phyloP scores from a whole-genome alignment of 148 eudicot genomes.

The Chenopodium album region DNA sequence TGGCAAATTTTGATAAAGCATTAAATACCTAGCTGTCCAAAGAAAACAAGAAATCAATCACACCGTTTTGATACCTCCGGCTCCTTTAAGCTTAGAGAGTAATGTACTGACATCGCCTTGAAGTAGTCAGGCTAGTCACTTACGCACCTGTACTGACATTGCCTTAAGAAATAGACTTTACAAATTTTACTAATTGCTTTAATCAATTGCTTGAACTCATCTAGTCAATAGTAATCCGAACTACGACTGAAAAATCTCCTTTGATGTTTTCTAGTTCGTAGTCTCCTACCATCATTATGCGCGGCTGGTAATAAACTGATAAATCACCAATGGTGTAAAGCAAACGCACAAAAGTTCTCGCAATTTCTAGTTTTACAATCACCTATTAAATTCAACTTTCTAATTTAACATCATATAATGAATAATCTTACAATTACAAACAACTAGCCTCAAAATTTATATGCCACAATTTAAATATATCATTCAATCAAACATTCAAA shows the following conservation, averaged over 20 bases:
- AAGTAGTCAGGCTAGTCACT: not conserved
- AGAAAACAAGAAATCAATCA: not conserved
- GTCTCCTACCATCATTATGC: too few relatives aligned
- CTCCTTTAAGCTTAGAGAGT: not conserved
- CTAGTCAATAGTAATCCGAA: too few relatives aligned
- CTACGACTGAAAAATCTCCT: too few relatives aligned
- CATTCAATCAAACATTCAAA: too few relatives aligned
- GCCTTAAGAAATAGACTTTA: not conserved
- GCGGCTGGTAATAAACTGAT: too few relatives aligned
- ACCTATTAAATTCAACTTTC: not conserved
- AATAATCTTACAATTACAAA: too few relatives aligned
- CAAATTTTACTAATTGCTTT: too few relatives aligned
- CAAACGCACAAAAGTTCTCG: not conserved
- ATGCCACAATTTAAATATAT: too few relatives aligned
- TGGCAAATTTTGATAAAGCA: not conserved
- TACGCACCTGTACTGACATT: not conserved
- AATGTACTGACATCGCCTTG: not conserved
- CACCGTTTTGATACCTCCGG: not conserved
- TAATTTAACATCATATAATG: too few relatives aligned
- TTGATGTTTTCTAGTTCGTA: too few relatives aligned
- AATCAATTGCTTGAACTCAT: too few relatives aligned
- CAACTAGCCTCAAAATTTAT: too few relatives aligned
- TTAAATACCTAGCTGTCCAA: not conserved
- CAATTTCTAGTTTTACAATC: not conserved
- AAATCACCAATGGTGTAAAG: not conserved